Percentiles rank a stretch among this genome's conserved stretches.
phyloP scores from a whole-genome alignment of 257 asterid genomes.

The Lavandula angustifolia region DNA sequence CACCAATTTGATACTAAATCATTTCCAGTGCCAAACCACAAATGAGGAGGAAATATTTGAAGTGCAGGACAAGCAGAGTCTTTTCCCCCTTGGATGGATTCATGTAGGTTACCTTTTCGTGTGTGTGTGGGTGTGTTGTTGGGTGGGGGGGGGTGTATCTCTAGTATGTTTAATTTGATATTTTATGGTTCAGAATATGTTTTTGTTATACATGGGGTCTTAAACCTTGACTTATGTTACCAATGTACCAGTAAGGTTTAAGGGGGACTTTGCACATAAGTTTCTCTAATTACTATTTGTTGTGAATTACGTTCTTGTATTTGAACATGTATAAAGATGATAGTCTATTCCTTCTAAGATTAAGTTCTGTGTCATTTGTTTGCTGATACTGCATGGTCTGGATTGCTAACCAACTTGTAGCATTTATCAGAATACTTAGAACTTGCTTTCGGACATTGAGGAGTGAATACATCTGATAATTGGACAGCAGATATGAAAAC shows the following conservation, averaged over 20 bases:
- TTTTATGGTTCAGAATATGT: conserved; percentile 5
- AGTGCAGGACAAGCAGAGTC: conserved; percentile 88
- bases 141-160: conserved; percentile 41
- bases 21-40: conserved; percentile 82
- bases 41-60: conserved; percentile 97
- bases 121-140: conserved; percentile 35
- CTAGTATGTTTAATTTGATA: conserved; percentile 17
- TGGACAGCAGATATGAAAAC: not conserved
- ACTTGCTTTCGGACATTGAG: not conserved
- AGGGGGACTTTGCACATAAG: not conserved
- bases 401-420: conserved; percentile 15
- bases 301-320: not conserved
- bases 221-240: not conserved
- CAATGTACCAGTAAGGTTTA: no score
- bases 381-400: not conserved
- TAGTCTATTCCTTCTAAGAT: conserved; percentile 5
- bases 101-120: conserved; percentile 64
- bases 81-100: conserved; percentile 96
- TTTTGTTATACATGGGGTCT: not conserved
- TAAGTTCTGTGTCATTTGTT: conserved; percentile 1
- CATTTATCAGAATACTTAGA: conserved; percentile 1
- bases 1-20: conserved; percentile 30
- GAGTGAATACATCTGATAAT: not conserved
- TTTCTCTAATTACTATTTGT: not conserved
- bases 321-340: conserved; percentile 1